phyloP scores from a whole-genome alignment of 441 rosid species.

The Pelargonium australe region DNA sequence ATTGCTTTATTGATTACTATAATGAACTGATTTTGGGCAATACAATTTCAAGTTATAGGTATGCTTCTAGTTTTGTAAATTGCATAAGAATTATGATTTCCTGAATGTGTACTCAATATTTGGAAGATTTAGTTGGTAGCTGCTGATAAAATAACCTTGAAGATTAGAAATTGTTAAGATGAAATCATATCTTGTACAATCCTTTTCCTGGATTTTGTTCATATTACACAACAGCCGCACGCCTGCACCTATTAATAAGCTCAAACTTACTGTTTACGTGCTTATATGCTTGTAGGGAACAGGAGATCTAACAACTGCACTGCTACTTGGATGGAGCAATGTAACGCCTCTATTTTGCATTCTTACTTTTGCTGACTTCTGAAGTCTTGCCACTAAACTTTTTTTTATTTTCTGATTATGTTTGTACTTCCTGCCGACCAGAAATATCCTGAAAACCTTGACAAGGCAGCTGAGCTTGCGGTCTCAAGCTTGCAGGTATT shows the following conservation, averaged over 20 bases:
- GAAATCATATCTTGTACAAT: background rate
- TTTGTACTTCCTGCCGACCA: conserved; percentile 27
- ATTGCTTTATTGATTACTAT: background rate
- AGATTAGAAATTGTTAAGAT: background rate
- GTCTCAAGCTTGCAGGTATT: conserved; percentile 94
- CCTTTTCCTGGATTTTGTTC: background rate
- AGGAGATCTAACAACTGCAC: conserved; percentile 95
- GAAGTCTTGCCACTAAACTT: background rate
- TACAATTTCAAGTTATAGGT: background rate
- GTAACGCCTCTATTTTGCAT: conserved; percentile 34
- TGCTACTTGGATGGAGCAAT: conserved; percentile 98
- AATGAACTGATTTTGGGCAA: background rate
- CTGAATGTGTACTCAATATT: background rate
- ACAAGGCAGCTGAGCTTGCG: conserved; percentile 91
- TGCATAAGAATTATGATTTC: background rate
- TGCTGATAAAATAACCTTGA: background rate
- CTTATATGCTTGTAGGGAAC: conserved; percentile 59
- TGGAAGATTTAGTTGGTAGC: background rate
- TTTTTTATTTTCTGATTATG: conserved; percentile 10
- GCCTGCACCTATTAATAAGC: conserved; percentile 6
- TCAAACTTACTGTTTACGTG: conserved; percentile 5
- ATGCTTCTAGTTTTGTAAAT: background rate
- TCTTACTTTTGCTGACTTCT: background rate
- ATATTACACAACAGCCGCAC: background rate
- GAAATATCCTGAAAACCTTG: conserved; percentile 85